phyloP scores from a whole-genome alignment of 108 stramenopile genomes.

The Mediolabrus comicus region DNA sequence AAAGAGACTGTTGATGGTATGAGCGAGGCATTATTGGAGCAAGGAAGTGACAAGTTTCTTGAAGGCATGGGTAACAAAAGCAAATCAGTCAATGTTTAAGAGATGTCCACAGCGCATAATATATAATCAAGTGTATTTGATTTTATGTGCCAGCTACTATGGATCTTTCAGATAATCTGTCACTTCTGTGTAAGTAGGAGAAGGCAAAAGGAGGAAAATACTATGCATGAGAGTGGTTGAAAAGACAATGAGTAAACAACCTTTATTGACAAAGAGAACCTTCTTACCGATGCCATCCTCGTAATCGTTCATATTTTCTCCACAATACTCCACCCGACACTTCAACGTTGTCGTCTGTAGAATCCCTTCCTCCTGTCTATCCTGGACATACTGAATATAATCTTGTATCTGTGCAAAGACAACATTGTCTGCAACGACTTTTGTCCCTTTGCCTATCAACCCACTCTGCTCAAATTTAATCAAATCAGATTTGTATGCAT shows the following conservation, averaged over 20 bases:
- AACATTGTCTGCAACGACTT: conserved; percentile 91
- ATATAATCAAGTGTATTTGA: conserved; percentile 1
- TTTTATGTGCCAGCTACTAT: background rate
- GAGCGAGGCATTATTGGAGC: conserved; percentile 58
- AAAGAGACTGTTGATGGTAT: conserved; percentile 70
- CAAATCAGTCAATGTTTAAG: conserved; percentile 82
- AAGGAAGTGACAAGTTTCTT: conserved; percentile 81
- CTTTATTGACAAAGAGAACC: background rate
- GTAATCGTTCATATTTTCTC: background rate
- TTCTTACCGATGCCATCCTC: conserved; percentile 32
- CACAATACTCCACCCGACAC: conserved; percentile 64
- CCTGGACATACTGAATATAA: conserved; percentile 68
- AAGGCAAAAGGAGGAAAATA: background rate
- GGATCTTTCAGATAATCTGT: conserved; percentile 43
- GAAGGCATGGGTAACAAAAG: conserved; percentile 82
- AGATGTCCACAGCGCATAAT: conserved; percentile 7
- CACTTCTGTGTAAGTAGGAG: conserved; percentile 12
- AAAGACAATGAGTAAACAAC: background rate
- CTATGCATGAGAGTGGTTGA: background rate
- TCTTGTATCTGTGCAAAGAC: conserved; percentile 69
- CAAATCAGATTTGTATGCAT: conserved; percentile 73
- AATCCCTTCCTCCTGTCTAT: conserved; percentile 45
- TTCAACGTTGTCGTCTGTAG: conserved; percentile 54
- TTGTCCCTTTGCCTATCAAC: conserved; percentile 46
- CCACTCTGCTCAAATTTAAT: conserved; percentile 51